Base-by-base conservation (phyloP, 768 basidiomycete genomes). In the Rubroboletus satanas region DNA sequence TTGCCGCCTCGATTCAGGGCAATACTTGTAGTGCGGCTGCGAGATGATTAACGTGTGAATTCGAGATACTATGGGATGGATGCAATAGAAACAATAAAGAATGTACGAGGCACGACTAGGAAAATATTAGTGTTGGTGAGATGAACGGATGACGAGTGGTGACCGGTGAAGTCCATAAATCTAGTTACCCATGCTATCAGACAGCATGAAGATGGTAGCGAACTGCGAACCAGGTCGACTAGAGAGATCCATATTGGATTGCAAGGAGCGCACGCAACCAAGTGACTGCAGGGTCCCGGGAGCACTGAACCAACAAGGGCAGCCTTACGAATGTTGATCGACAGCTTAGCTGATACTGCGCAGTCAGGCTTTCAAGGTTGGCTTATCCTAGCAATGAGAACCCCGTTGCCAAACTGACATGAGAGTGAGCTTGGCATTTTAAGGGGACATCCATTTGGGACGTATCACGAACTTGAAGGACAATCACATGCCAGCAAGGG, bases 381-480 rank as follows among this genome's bases (percentile, higher is more conserved):
- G 18, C 62, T 54, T 49, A 69, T 69, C 49, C 65, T 63, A 7
- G 63, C 46, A 32, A 74, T 67, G 48, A 68, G 65, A 29, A 70
- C 59, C 14, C 75, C 67, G n/a, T n/a, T n/a, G n/a, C n/a, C 62
- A 54, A 69, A 62, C 70, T 76, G 49, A 31, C 18, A 21, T 26
- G 26, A 29, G 47, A 10, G 33, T 61, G 17, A 64, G 57, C 37
- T 38, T 51, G 7, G 18, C 21, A 36, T 38, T 23, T 18, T 15
- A 29, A 50, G 35, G 23, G 5, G 15, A 43, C n/a, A 35, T 17
- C n/a, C 2, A 38, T 18, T 31, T 9, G 17, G 37, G 41, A 33
- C n/a, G 32, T 41, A 45, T 49, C 26, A 62, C 64, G 41, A 60
- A 76, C 76, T 60, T 75, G 74, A 10, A 76, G 64, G 29, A 67